phyloP scores from a whole-genome alignment of 495 filamentous ascomycete species.

The Podospora anserina region DNA sequence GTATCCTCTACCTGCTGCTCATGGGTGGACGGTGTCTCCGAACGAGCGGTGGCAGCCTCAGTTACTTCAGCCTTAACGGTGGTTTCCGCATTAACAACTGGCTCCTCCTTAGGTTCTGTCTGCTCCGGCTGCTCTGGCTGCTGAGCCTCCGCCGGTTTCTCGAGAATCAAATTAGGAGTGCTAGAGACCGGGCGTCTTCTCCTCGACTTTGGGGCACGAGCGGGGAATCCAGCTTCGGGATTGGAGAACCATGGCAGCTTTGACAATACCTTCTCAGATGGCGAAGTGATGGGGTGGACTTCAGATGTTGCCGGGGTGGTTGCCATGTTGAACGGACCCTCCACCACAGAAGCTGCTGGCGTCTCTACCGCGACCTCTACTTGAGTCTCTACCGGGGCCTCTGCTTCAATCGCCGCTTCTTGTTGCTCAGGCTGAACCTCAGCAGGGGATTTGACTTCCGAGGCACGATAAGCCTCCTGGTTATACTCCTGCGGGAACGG shows the following conservation, averaged over 20 bases:
- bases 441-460: neutral
- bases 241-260: constrained; percentile 79
- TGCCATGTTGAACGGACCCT: neutral
- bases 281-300: neutral
- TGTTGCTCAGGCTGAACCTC: neutral
- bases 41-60: constrained; percentile 34
- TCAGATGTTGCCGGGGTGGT: neutral
- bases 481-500: neutral
- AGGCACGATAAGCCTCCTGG: neutral
- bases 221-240: constrained; percentile 64
- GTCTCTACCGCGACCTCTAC: neutral
- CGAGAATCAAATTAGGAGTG: neutral
- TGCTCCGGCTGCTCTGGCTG: constrained; percentile 27
- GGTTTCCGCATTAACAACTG: constrained; percentile 30
- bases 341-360: neutral
- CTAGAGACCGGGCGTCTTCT: constrained; percentile 18
- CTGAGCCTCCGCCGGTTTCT: constrained; percentile 23
- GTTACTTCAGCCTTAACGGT: constrained; percentile 33
- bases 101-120: constrained; percentile 23
- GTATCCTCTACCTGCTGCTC: constrained; percentile 62
- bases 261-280: neutral
- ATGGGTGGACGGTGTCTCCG: constrained; percentile 66
- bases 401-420: neutral
- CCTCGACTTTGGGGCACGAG: constrained; percentile 37
- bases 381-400: neutral